Evolutionary conservation across 352 stramenopile genomes (phyloP).

Genomic region (Globisporangium barbulae): DNA sequence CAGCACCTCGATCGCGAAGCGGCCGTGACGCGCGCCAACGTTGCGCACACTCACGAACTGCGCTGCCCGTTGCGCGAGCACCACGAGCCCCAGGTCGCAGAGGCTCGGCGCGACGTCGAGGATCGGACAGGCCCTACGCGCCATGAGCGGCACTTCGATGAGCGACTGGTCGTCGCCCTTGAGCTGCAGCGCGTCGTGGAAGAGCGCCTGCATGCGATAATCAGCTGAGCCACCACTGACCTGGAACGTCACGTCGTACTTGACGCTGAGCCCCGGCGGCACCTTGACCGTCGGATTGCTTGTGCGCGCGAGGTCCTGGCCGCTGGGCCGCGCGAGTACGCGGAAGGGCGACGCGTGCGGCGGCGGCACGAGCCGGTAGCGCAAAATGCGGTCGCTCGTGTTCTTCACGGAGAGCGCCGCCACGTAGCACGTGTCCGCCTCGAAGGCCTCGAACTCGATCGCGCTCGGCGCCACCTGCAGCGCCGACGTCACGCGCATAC

Average conservation of each 20-base stretch:
- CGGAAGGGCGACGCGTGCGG: conserved; percentile 50
- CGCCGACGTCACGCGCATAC: conserved; percentile 25
- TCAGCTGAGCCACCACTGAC: background rate
- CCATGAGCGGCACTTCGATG: conserved; percentile 62
- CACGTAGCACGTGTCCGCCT: conserved; percentile 60
- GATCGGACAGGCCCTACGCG: conserved; percentile 45
- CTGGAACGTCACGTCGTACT: conserved; percentile 70
- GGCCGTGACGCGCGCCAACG: conserved; percentile 29
- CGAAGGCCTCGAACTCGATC: conserved; percentile 68
- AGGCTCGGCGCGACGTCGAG: conserved; percentile 50
- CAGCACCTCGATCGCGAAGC: conserved; percentile 55
- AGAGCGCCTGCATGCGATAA: conserved; percentile 22
- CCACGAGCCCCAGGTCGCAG: conserved; percentile 66
- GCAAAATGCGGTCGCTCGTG: conserved; percentile 53
- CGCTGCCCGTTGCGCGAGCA: conserved; percentile 51
- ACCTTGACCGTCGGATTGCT: conserved; percentile 66
- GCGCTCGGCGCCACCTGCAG: conserved; percentile 61
- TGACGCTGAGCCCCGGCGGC: conserved; percentile 49
- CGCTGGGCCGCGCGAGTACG: conserved; percentile 42
- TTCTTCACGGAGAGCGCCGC: conserved; percentile 62
- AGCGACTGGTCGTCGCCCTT: conserved; percentile 52
- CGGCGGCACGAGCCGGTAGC: conserved; percentile 57
- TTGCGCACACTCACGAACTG: conserved; percentile 59
- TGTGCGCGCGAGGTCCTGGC: conserved; percentile 52
- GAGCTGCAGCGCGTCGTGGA: conserved; percentile 63